phyloP scores from a whole-genome alignment of 345 rosid species.

The Aegle marmelos region DNA sequence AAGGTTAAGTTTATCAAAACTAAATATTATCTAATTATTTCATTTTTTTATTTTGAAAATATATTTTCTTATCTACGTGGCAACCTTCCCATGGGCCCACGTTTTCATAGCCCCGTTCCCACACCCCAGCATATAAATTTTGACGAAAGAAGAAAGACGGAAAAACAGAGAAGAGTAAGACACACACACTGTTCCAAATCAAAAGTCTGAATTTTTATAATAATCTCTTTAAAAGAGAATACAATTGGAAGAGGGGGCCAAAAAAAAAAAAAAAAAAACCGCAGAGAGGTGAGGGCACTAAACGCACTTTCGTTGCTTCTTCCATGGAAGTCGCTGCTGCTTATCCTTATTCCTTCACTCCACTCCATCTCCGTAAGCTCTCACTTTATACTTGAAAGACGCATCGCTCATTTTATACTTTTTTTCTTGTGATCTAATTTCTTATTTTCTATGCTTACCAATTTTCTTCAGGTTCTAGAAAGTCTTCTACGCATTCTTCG shows the following conservation, averaged over 20 bases:
- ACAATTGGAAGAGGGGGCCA: background rate
- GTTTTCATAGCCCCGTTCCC: no score
- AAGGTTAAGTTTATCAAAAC: no score
- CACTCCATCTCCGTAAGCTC: constrained; percentile 32
- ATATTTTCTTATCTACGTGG: no score
- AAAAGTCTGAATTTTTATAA: background rate
- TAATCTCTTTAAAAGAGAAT: no score
- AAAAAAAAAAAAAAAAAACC: background rate
- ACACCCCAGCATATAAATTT: no score
- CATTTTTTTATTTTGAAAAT: no score
- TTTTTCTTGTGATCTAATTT: no score
- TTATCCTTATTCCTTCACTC: constrained; percentile 19
- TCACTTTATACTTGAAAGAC: background rate
- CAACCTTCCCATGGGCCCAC: no score
- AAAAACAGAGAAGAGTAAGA: no score
- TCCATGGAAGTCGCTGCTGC: constrained; percentile 40
- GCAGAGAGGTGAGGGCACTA: background rate
- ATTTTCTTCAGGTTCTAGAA: constrained; percentile 32
- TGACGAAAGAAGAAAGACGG: no score
- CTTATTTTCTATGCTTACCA: background rate
- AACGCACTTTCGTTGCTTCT: background rate
- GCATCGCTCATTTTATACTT: background rate
- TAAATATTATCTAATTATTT: no score
- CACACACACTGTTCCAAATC: background rate
- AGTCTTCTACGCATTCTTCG: constrained; percentile 26